Percentiles rank a stretch among this genome's conserved stretches.
Conservation (phyloP, 2,329 filamentous ascomycete genomes). For the Neophaeococcomyces aloes region DNA sequence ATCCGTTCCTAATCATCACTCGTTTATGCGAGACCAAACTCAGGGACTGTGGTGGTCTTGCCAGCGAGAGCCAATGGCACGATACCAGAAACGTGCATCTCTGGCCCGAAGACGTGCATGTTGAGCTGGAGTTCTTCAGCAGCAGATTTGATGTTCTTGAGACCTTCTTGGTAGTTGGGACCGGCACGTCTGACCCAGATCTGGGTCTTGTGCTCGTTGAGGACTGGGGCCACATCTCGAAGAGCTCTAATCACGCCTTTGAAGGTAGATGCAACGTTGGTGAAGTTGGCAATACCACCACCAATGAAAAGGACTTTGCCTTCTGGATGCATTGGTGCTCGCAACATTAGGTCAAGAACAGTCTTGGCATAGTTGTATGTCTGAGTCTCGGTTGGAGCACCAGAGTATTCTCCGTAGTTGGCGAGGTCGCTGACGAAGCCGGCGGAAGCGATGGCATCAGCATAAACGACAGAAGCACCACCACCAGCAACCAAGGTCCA, state of each 20-base stretch:
- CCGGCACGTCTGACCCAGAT: conserved; percentile 90
- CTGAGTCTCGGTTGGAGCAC: conserved; percentile 95
- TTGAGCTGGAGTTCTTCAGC: conserved; percentile 87
- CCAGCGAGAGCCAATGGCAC: conserved; percentile 74
- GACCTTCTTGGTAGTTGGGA: conserved; percentile 98
- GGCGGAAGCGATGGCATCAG: conserved; percentile 92
- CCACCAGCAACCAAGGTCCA: conserved; percentile 98
- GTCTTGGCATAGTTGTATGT: conserved; percentile 98
- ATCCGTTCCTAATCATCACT: neutral
- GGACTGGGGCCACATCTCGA: conserved; percentile 71
- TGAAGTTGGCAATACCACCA: conserved; percentile 99
- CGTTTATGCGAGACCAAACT: conserved; percentile 38
- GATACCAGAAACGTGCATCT: conserved; percentile 88
- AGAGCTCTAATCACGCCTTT: conserved; percentile 98
- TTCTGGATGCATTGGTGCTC: conserved; percentile 69
- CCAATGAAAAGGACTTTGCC: conserved; percentile 99
- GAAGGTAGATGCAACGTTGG: conserved; percentile 98
- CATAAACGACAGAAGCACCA: conserved; percentile 98
- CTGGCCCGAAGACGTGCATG: conserved; percentile 80
- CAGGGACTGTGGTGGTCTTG: conserved; percentile 52
- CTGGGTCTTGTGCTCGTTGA: conserved; percentile 93
- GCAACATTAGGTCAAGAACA: conserved; percentile 93
- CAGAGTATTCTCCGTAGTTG: conserved; percentile 99
- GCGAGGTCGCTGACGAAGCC: conserved; percentile 93
- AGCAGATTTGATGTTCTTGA: conserved; percentile 98